Conservation (phyloP, 2,329 filamentous ascomycete genomes). For the Pseudocercospora ulei region DNA sequence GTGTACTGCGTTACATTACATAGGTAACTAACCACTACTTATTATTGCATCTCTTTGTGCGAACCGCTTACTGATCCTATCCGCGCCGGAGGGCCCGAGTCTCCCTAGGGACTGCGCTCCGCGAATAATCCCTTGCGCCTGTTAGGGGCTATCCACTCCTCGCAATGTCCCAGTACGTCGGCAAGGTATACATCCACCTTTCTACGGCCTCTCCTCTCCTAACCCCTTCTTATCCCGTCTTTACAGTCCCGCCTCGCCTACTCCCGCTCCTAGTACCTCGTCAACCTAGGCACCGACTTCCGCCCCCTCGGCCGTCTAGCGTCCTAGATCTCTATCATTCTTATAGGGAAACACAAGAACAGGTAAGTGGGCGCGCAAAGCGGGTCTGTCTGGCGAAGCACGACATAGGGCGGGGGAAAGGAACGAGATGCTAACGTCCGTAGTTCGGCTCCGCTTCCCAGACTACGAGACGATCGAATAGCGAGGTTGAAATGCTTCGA, state of each 20-base stretch:
- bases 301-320: conserved; percentile 85
- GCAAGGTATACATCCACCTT: conserved; percentile 48
- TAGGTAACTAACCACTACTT: too few relatives aligned
- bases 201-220: not conserved
- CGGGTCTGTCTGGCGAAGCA: too few relatives aligned
- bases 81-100: too few relatives aligned
- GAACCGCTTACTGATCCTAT: too few relatives aligned
- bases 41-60: too few relatives aligned
- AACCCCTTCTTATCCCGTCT: not conserved
- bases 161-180: conserved; percentile 69
- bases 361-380: too few relatives aligned
- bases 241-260: conserved; percentile 86
- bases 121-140: not conserved
- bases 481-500: conserved; percentile 89
- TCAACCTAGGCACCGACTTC: conserved; percentile 57
- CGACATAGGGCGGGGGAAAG: too few relatives aligned
- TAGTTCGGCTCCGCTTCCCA: too few relatives aligned
- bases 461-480: conserved; percentile 82
- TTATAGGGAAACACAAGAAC: conserved; percentile 99
- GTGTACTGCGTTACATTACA: too few relatives aligned
- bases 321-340: conserved; percentile 69
- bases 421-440: too few relatives aligned
- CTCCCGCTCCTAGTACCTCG: conserved; percentile 87
- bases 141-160: not conserved
- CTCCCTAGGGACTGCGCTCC: conserved; percentile 5